Evolutionary conservation across 2,329 filamentous ascomycete species (phyloP), one percentile per base, ranked within the genome.

Genomic region (Fusarium sulawesiense): DNA sequence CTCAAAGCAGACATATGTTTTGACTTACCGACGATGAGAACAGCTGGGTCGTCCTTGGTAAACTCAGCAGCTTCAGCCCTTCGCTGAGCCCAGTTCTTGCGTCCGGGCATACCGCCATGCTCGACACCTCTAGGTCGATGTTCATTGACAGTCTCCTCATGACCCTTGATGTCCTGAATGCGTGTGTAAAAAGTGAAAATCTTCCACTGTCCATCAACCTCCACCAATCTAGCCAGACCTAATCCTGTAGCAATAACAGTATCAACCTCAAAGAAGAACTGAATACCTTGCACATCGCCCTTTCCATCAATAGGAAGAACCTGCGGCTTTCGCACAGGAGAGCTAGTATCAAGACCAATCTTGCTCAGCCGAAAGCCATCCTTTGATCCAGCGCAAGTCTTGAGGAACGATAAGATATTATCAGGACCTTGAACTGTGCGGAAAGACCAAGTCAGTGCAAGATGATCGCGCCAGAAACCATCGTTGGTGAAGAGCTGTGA

Each of bases 161-260:
- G 78, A 0, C 84, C 87, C 6, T 81, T 85, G 7, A 93, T 68
- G 40, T 86, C 83, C 3, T 83, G 74, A 7, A 93, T 79, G 0
- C 83, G 81, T 0, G 90, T 92, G 73, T 88, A 92, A 0, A 92
- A 72, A 2, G 88, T 89, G 66, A 87, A 91, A 0, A 88, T 85
- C 74, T 88, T 90, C 89, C 89, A 92, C 4, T 61, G 37, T 0
- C 76, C 80, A 49, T 82, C 78, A 25, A 83, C 75, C 40, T 83
- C 76, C 0, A 83, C 80, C 1, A 92, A 76, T 6, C 88, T 81
- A 0, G 86, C 81, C 3, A 92, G 70, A 2, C 90, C 91, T 2
- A 83, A 78, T 0, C 89, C 91, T 0, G 71, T 69, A 0, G 90
- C 90, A 2, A 87, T 70, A 7, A 81, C 78, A 0, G 86, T 90